These are phyloP conservation scores for Fusarium secorum DNA, from an alignment of 2,329 filamentous ascomycete genomes.

Conservation along the genomic window DNA sequence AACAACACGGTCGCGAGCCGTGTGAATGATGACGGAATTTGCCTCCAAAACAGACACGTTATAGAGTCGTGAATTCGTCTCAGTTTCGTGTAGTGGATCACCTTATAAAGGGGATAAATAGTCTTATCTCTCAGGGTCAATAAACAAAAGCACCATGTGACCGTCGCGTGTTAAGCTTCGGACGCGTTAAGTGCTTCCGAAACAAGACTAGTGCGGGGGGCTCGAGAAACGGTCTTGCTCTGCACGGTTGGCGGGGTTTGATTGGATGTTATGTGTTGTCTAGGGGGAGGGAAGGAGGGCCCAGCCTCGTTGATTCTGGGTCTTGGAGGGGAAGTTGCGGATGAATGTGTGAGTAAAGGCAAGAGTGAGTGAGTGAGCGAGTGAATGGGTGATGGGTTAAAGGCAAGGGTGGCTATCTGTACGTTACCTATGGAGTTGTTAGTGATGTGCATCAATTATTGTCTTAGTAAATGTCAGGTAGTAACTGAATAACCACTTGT, in stretches of 20 bases:
- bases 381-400: not conserved
- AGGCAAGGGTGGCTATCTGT: not conserved
- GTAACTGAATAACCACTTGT: conserved; percentile 12
- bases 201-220: conserved; percentile 33
- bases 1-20: conserved; percentile 9
- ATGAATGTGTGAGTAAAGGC: conserved; percentile 4
- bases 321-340: conserved; percentile 4
- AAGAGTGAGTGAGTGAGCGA: not conserved
- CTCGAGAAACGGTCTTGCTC: conserved; percentile 31
- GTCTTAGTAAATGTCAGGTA: conserved; percentile 12
- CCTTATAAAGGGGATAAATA: not conserved
- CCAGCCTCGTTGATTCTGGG: conserved; percentile 40
- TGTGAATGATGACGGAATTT: not conserved
- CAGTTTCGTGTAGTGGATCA: conserved; percentile 6
- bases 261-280: conserved; percentile 38
- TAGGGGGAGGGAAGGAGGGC: not conserved
- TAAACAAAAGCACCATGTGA: conserved; percentile 37
- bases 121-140: conserved; percentile 10
- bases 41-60: not conserved
- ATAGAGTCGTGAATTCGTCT: not conserved
- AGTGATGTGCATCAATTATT: conserved; percentile 8
- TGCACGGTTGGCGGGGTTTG: conserved; percentile 31
- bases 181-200: conserved; percentile 39
- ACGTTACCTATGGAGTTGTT: not conserved
- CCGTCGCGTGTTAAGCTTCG: conserved; percentile 36